phyloP scores from a whole-genome alignment of 495 filamentous ascomycete species.

The Penicilliopsis zonata region DNA sequence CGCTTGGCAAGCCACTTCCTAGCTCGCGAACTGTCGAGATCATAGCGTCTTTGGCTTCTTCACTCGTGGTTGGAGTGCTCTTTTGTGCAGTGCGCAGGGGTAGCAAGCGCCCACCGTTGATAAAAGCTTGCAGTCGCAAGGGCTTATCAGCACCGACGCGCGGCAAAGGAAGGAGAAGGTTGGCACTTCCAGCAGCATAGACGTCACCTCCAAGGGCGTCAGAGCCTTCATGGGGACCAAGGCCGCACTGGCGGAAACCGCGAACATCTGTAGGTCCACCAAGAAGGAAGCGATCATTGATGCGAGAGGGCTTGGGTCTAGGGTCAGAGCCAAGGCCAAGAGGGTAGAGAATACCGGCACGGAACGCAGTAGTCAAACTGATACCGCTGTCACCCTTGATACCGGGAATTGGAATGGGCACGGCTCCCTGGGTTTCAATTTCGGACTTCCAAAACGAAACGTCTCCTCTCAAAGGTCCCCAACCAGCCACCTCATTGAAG shows the following conservation, averaged over 20 bases:
- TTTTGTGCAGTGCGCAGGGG: conserved; percentile 52
- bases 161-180: conserved; percentile 74
- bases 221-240: conserved; percentile 73
- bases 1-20: conserved; percentile 63
- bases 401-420: conserved; percentile 58
- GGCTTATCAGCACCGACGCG: conserved; percentile 65
- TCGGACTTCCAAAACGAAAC: conserved; percentile 85
- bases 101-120: conserved; percentile 80
- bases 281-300: conserved; percentile 92
- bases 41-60: conserved; percentile 42
- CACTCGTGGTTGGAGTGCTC: conserved; percentile 35
- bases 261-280: conserved; percentile 91
- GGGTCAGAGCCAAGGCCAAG: conserved; percentile 40
- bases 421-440: conserved; percentile 61
- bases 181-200: conserved; percentile 77
- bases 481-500: conserved; percentile 72
- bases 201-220: conserved; percentile 88
- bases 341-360: conserved; percentile 52
- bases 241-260: conserved; percentile 78
- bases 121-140: conserved; percentile 77
- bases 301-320: conserved; percentile 50
- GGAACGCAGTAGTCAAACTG: conserved; percentile 51
- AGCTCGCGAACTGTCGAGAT: conserved; percentile 48
- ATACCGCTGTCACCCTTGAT: conserved; percentile 59
- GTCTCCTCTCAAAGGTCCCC: conserved; percentile 74